Base-by-base conservation (phyloP, 2,329 filamentous ascomycete genomes). In the Fusarium anguioides region DNA sequence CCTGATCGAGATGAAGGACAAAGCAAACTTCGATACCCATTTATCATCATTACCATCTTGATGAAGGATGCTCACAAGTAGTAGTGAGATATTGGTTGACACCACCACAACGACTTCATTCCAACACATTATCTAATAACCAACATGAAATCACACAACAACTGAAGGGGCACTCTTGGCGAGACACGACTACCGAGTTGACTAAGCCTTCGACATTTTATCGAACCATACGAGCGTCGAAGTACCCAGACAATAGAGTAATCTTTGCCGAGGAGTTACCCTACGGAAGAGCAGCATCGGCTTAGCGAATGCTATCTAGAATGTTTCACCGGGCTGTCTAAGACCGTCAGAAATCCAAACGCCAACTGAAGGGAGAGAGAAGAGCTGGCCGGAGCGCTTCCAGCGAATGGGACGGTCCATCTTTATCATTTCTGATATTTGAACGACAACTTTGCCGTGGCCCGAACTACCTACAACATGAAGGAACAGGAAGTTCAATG, bases 291-390 rank as follows among this genome's bases (percentile, higher is more conserved):
- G 36, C 33, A 18, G n/a, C 24, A 39, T 23, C 37, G 44, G 27
- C 26, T 33, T 26, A 24, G 26, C 21, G 17, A 29, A 56, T 42
- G 21, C 26, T 21, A 21, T 31, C 39, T n/a, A n/a, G n/a, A n/a
- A 44, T 39, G 33, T 55, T 55, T 58, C 54, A 46, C 12, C 18
- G 20, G 17, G 20, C 20, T 58, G 60, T 63, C 51, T 64, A 23
- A 58, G 24, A 31, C 59, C 44, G 26, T 48, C 24, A 64, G 20
- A 49, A 40, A 50, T 23, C 21, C 9, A 8, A 47, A 33, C 21
- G 33, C 45, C 41, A 27, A 42, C 41, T 44, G 21, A 47, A 64
- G 59, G 59, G 60, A 64, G 20, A 20, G 20, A 14, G 29, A 49
- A 9, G 29, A 9, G 17, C 40, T 40, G 29, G n/a, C 12, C n/a